A percentile compares a stretch with the other conserved stretches of the same genome.
phyloP scores from a whole-genome alignment of 768 basidiomycete genomes.

The Cantharellus cinnabarinus region DNA sequence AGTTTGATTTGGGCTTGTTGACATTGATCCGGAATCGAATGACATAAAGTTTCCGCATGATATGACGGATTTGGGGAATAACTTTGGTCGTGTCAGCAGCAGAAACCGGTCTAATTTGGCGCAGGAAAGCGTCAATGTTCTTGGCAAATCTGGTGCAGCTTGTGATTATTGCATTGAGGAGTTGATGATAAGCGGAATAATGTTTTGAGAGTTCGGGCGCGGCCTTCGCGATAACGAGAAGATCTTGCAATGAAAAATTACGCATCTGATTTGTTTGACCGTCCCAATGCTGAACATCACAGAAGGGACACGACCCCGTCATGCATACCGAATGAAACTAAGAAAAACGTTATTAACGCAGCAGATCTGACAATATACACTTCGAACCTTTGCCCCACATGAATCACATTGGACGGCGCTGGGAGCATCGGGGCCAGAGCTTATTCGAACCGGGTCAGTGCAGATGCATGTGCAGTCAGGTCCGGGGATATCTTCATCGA shows the following conservation, averaged over 20 bases:
- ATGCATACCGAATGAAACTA: constrained; percentile 67
- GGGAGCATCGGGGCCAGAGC: constrained; percentile 18
- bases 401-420: constrained; percentile 85
- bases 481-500: constrained; percentile 60
- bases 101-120: constrained; percentile 9
- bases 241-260: constrained; percentile 64
- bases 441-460: constrained; percentile 32
- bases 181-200: constrained; percentile 63
- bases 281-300: constrained; percentile 83
- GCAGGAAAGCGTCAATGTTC: constrained; percentile 64
- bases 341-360: not conserved
- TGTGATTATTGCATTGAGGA: constrained; percentile 61
- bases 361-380: not conserved
- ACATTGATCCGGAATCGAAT: constrained; percentile 44
- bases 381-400: constrained; percentile 34
- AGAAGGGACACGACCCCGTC: constrained; percentile 83
- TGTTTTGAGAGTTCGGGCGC: constrained; percentile 65
- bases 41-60: constrained; percentile 77
- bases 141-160: constrained; percentile 55
- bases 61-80: constrained; percentile 64
- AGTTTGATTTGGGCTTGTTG: not conserved
- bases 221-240: constrained; percentile 43
- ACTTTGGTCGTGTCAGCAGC: not conserved
- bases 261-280: constrained; percentile 66
- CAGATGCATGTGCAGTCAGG: constrained; percentile 80